Evolutionary conservation across 345 rosid species (phyloP).

Genomic region (Pseudoturritis turrita): DNA sequence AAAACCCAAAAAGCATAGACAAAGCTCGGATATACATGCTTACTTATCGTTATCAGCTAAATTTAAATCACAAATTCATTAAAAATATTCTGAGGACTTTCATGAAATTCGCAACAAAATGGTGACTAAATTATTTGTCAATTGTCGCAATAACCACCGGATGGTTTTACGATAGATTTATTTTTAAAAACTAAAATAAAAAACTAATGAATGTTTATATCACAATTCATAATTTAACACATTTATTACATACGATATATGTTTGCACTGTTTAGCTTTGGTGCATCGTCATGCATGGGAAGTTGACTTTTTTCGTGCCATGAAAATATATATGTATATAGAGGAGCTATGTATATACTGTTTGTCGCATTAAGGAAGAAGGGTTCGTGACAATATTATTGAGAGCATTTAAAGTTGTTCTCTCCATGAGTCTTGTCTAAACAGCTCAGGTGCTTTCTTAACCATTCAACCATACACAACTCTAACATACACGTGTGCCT

Average conservation of each 20-base stretch:
- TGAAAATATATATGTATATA: not conserved
- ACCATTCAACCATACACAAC: constrained; percentile 34
- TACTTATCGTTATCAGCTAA: not conserved
- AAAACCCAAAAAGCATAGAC: not conserved
- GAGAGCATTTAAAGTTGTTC: constrained; percentile 25
- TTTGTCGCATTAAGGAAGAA: not conserved
- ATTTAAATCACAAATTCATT: not conserved
- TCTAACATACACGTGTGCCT: constrained; percentile 31
- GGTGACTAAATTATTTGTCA: not conserved
- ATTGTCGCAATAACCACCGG: not conserved
- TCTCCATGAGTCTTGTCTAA: constrained; percentile 37
- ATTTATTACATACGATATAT: not conserved
- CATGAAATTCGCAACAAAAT: not conserved
- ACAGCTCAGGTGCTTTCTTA: constrained; percentile 34
- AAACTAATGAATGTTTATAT: no score
- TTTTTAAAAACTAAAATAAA: not conserved
- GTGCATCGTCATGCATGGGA: constrained; percentile 20
- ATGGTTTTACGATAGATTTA: not conserved
- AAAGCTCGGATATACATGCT: not conserved
- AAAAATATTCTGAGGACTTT: not conserved
- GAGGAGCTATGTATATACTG: no score
- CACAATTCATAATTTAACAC: not conserved
- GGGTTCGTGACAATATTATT: not conserved
- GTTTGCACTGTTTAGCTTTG: constrained; percentile 2
- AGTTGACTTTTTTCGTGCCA: constrained; percentile 12